These are phyloP conservation scores for Rhodotorula kratochvilovae DNA, from an alignment of 768 basidiomycete species.

Conservation along the genomic window DNA sequence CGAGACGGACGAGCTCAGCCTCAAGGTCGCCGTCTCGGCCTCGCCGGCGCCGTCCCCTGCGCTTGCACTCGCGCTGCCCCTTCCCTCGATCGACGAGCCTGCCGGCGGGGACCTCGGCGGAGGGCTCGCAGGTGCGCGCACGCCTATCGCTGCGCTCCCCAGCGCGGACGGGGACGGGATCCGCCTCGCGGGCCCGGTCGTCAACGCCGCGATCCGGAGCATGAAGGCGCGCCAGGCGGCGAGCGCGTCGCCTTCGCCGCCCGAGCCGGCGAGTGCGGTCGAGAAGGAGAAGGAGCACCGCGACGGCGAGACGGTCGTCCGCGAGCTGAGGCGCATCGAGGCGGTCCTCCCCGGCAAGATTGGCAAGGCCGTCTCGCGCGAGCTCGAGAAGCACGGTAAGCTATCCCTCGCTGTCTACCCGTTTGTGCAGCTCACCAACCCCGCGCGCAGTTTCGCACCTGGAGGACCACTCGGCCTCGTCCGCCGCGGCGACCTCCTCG, in stretches of 20 bases:
- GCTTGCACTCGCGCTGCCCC: no score
- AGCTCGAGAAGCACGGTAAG: slow-evolving; percentile 82
- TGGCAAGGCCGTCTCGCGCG: slow-evolving; percentile 72
- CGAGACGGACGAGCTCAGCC: background rate
- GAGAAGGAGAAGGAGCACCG: background rate
- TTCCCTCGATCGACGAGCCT: background rate
- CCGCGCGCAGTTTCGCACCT: slow-evolving; percentile 64
- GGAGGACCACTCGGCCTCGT: slow-evolving; percentile 60
- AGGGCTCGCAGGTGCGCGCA: background rate
- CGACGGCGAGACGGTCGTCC: background rate
- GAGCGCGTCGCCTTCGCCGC: background rate
- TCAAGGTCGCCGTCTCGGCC: background rate
- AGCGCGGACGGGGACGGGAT: background rate
- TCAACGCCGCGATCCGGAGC: background rate
- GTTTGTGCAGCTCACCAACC: background rate
- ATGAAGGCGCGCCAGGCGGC: background rate
- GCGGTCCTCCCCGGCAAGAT: slow-evolving; percentile 71
- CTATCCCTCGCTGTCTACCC: background rate
- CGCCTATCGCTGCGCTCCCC: no score
- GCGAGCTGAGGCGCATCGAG: slow-evolving; percentile 61
- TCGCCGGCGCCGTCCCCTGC: background rate
- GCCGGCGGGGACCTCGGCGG: background rate
- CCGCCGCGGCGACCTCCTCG: slow-evolving; percentile 73
- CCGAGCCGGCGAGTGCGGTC: background rate
- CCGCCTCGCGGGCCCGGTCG: background rate